Conservation (phyloP, 2,329 filamentous ascomycete species). For the Aspergillus texensis region DNA sequence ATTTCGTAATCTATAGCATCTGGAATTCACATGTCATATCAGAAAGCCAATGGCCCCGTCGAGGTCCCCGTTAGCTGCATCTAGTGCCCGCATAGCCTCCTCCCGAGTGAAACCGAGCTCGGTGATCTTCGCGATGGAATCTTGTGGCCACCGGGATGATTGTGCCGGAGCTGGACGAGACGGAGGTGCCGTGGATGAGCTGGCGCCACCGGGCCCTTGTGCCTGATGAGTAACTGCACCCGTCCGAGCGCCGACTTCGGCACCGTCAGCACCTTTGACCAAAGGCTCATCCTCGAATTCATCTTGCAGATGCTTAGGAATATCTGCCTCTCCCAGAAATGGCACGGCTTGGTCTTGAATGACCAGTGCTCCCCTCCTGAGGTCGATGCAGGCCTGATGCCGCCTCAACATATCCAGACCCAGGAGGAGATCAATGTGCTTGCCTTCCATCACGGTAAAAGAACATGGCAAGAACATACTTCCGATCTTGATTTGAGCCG, state of each 20-base stretch:
- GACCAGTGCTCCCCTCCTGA: constrained; percentile 79
- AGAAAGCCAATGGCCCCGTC: constrained; percentile 85
- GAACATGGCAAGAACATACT: constrained; percentile 85
- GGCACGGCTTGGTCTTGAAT: constrained; percentile 87
- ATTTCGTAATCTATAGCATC: constrained; percentile 1
- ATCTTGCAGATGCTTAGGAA: constrained; percentile 77
- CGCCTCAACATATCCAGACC: constrained; percentile 97
- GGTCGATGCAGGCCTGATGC: constrained; percentile 89
- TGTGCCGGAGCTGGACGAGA: constrained; percentile 29
- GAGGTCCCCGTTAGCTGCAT: constrained; percentile 81
- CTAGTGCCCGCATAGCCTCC: constrained; percentile 76
- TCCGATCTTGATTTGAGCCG: constrained; percentile 92
- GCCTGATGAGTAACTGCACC: constrained; percentile 62
- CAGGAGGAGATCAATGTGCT: constrained; percentile 88
- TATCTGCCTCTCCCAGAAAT: constrained; percentile 90
- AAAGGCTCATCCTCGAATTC: constrained; percentile 79
- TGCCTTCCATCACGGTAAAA: constrained; percentile 99
- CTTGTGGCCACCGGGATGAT: constrained; percentile 54
- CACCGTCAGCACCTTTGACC: constrained; percentile 83
- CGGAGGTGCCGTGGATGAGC: constrained; percentile 20
- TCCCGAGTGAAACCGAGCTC: constrained; percentile 76
- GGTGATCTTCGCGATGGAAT: constrained; percentile 74
- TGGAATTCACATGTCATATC: constrained; percentile 45
- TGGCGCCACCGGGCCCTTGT: constrained; percentile 19
- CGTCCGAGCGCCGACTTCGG: constrained; percentile 79